Base-by-base conservation (phyloP, 2,329 filamentous ascomycete genomes). In the Hymenoscyphus albidus region DNA sequence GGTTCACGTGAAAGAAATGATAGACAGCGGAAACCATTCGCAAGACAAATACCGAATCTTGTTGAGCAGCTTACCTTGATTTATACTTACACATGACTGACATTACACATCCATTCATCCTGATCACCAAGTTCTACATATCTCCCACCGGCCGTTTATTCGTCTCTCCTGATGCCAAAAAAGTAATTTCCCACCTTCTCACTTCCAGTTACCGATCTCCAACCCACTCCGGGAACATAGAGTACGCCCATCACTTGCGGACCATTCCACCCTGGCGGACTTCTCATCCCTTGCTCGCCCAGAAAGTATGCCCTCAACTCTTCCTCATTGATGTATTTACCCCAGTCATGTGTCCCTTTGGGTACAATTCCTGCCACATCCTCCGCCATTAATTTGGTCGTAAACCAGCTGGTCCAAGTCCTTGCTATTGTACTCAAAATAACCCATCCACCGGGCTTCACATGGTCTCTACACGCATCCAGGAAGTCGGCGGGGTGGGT, bases 171-270 rank as follows among this genome's bases (percentile, higher is more conserved):
- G 55, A 97, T 88, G 9, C 86, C 95, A 76, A 97, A 96, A 77
- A 99, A 98, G 79, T 98, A 99, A 77, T 99, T 99, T 10, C 94
- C 94, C 74, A 92, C 86, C 74, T 86, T 87, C 80, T 98, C 94
- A 72, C 92, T 90, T 2, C 92, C 91, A 31, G 79, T 77, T 4
- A 97, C 88, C 76, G 92, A 86, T 78, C 84, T 93, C 95, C 95
- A 98, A 2, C 95, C 95, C 56, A 97, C 64, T 0, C 92, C 93
- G 0, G 95, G 95, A 62, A 98, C 83, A 80, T 97, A 99, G 58
- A 97, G 82, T 9, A 96, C 92, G 0, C 95, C 95, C 82, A 91
- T 88, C 67, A 89, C 83, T 73, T 80, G 79, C 48, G 82, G 82
- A 70, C 74, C 81, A 76, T 81, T 83, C 88, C 89, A 94, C 1